Base-by-base conservation (phyloP, 306 rosid species). In the Cucurbita ficifolia region DNA sequence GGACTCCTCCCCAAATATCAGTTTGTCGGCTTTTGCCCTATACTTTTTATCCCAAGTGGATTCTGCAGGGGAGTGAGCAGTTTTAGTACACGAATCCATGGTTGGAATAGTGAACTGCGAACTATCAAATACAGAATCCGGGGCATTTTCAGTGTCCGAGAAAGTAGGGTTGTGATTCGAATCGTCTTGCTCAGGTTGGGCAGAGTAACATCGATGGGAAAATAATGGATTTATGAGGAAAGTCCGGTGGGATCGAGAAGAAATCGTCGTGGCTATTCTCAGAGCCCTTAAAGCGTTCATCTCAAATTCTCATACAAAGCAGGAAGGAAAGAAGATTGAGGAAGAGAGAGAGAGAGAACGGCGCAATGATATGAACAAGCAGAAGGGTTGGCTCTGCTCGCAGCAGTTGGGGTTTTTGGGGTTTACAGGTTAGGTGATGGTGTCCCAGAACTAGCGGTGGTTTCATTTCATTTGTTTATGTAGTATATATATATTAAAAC, bases 91-190 rank as follows among this genome's bases (percentile, higher is more conserved):
- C 6, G 83, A 85, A 58, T 29, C 77, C 63, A 67, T 1, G 80
- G 48, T 71, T 8, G 88, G 86, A 69, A 82, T 5, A 60, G 77
- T 72, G 79, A 51, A 90, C 72, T 85, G 92, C 59, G 92, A 38
- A 57, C 97, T 93, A 81, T 90, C 90, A 52, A 88, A 90, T 17
- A 87, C 86, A 4, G 91, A 75, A 75, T 86, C 82, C 0, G 90
- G 43, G 12, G 71, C 84, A 53, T 72, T 75, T 48, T 79, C 88
- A 14, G 73, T 0, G 45, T 83, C 84, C 0, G 83, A 80, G 74
- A 79, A 29, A 78, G 78, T 29, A 22, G 74, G 78, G 67, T 68
- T 71, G 76, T 12, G 76, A 4, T 73, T 7, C 12, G 73, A 52
- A 40, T 83, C 86, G 43, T 84, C 86, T 73, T 76, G 77, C 56